Percentiles rank a stretch among this genome's conserved stretches.
Evolutionary conservation across 2,329 filamentous ascomycete genomes (phyloP).

Genomic region (Myriangium duriaei): DNA sequence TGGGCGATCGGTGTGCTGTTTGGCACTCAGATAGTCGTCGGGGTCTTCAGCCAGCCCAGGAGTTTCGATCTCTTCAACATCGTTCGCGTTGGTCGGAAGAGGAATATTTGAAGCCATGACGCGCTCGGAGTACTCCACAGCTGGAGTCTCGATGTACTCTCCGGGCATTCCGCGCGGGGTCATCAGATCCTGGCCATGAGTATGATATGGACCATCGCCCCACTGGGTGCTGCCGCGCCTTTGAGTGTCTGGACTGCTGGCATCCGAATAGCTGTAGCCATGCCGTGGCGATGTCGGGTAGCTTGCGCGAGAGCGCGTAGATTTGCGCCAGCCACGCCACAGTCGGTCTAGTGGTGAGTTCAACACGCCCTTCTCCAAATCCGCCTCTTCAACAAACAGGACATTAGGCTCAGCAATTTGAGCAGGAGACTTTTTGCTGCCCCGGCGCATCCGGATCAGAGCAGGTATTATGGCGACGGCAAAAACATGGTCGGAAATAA

Average conservation of each 20-base stretch:
- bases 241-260: constrained; percentile 5
- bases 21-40: too few species aligned
- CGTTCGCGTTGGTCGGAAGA: constrained; percentile 53
- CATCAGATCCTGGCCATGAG: neutral
- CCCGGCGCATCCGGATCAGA: constrained; percentile 45
- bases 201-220: constrained; percentile 8
- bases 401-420: constrained; percentile 3
- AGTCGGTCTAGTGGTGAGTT: constrained; percentile 78
- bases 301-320: constrained; percentile 39
- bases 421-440: constrained; percentile 21
- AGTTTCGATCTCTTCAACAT: constrained; percentile 70
- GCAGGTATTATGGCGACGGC: constrained; percentile 79
- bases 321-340: constrained; percentile 93
- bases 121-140: constrained; percentile 19
- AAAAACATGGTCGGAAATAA: constrained; percentile 81
- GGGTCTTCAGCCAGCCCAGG: constrained; percentile 58
- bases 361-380: constrained; percentile 86
- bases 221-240: constrained; percentile 1
- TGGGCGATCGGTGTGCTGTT: too few species aligned
- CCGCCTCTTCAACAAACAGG: constrained; percentile 66
- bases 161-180: constrained; percentile 8
- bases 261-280: constrained; percentile 7
- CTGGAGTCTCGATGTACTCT: constrained; percentile 14
- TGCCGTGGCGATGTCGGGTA: constrained; percentile 3
- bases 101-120: constrained; percentile 48